These are phyloP conservation scores for Metschnikowia cerradonensis DNA, from an alignment of 805 yeast genomes.

Conservation along the genomic window DNA sequence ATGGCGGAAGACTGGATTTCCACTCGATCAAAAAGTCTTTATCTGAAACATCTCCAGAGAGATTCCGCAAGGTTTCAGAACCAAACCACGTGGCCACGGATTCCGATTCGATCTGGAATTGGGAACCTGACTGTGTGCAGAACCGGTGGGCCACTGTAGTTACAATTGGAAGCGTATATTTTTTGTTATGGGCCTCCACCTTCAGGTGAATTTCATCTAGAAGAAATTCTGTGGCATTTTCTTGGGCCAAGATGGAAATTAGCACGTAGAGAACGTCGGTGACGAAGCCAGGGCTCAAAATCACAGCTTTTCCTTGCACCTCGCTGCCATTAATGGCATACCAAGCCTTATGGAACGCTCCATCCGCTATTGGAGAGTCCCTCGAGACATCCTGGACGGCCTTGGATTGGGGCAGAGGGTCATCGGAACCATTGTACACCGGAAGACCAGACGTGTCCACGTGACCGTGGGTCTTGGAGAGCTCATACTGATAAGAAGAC, in stretches of 20 bases:
- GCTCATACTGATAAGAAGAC: constrained; percentile 35
- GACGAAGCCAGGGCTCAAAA: constrained; percentile 23
- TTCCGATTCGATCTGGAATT: constrained; percentile 38
- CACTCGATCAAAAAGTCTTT: constrained; percentile 63
- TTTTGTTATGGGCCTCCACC: constrained; percentile 25
- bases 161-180: constrained; percentile 39
- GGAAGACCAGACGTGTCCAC: constrained; percentile 32
- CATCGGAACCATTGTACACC: constrained; percentile 14
- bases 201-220: constrained; percentile 14
- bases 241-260: constrained; percentile 25
- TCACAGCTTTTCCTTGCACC: constrained; percentile 40
- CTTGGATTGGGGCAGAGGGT: constrained; percentile 3
- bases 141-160: constrained; percentile 40
- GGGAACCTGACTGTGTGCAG: constrained; percentile 23
- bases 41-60: constrained; percentile 11
- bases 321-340: constrained; percentile 51
- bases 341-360: constrained; percentile 55
- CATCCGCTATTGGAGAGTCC: constrained; percentile 50
- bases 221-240: constrained; percentile 15
- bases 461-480: constrained; percentile 21
- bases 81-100: constrained; percentile 64
- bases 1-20: constrained; percentile 60
- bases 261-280: constrained; percentile 26
- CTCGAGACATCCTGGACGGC: constrained; percentile 33
- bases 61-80: constrained; percentile 37